A percentile compares a stretch with the other conserved stretches of the same genome.
These are phyloP conservation scores for Pseudogymnoascus sp. DNA, from an alignment of 2,329 filamentous ascomycete species.

Conservation along the genomic window DNA sequence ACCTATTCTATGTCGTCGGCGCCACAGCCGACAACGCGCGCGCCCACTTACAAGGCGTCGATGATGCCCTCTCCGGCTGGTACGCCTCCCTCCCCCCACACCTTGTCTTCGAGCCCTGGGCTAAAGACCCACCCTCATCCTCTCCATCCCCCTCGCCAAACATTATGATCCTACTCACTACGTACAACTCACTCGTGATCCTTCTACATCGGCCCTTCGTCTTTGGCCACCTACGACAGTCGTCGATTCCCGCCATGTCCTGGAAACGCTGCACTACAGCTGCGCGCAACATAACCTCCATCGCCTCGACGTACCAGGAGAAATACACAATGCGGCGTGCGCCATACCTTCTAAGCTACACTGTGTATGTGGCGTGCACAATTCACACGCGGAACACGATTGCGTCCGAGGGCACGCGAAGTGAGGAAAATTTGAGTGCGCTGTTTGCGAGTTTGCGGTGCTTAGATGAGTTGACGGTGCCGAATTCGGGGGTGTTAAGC, in stretches of 20 bases:
- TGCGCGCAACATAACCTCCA: conserved; percentile 34
- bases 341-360: conserved; percentile 38
- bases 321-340: conserved; percentile 37
- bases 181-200: conserved; percentile 40
- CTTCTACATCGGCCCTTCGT: conserved; percentile 39
- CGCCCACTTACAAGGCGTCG: conserved; percentile 25
- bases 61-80: conserved; percentile 28
- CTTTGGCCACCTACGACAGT: conserved; percentile 29
- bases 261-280: conserved; percentile 33
- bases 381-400: conserved; percentile 37
- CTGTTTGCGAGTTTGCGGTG: conserved; percentile 29
- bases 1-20: conserved; percentile 30
- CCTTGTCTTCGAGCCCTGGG: conserved; percentile 26
- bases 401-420: conserved; percentile 20
- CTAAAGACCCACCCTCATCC: conserved; percentile 10
- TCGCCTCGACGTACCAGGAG: conserved; percentile 33
- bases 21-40: conserved; percentile 26
- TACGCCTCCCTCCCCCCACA: conserved; percentile 26
- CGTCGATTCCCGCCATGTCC: conserved; percentile 22
- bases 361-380: conserved; percentile 38
- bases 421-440: conserved; percentile 24
- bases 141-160: conserved; percentile 23
- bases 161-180: conserved; percentile 30
- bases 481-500: conserved; percentile 25
- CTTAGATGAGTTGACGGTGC: conserved; percentile 31